Evolutionary conservation across 768 basidiomycete species (phyloP), one percentile per base, ranked within the genome.

Genomic region (Suillus ampliporus): DNA sequence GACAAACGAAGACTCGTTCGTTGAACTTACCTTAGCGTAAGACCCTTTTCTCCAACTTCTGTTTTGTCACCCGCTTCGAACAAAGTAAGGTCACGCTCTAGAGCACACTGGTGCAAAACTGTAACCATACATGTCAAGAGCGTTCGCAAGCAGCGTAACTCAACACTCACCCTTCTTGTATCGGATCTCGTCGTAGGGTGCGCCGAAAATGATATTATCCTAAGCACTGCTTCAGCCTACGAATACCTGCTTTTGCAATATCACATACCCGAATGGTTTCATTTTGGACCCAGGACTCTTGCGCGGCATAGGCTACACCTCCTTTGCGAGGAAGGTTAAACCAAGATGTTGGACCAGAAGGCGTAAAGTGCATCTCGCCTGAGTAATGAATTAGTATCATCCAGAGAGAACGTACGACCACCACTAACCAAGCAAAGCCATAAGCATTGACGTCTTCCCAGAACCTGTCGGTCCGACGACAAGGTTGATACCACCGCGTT

Each of bases 281-380:
- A 65, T 92, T 94, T 72, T 89, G 85, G 3, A 94, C 87, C 92
- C 92, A 96, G 5, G 90, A 87, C 70, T 94, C 91, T 72, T 96
- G 93, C 4, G 89, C 89, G 7, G 89, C 89, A 71, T 91, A 94
- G 2, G 91, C 87, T 43, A 95, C 82, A 6, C 92, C 91, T 1
- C 81, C 81, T 4, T 76, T 77, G 3, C 91, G 79, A 28, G 92
- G 92, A 7, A 94, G 82, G 64, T 84, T 86, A 73, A 83, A 90
- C 83, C 85, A 89, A 0, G 90, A 86, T 47, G 84, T 81, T 1
- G 83, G 78, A 10, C 76, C 71, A 9, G 77, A 76, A 2, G 82
- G 83, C 11, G 82, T 73, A 68, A 86, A 87, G 70, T 90, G 87
- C 86, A 91, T 85, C 74, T 91, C 89, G 23, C 66, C 66, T 67